A percentile compares a stretch with the other conserved stretches of the same genome.
These are phyloP conservation scores for Knoxia roxburghii DNA, from an alignment of 257 asterid species.

Conservation along the genomic window DNA sequence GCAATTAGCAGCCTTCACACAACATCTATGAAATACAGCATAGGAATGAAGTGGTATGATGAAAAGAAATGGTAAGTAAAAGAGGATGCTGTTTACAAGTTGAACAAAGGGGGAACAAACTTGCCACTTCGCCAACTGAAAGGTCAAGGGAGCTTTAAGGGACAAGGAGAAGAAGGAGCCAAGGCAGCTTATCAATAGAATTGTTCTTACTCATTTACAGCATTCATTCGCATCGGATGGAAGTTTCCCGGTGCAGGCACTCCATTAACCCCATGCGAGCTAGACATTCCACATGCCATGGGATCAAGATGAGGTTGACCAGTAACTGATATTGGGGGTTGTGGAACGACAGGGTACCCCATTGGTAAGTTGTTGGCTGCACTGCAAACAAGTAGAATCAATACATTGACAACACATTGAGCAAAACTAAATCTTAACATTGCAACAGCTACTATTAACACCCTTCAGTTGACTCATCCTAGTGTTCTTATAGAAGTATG, in stretches of 20 bases:
- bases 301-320: conserved; percentile 79
- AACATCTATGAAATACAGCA: neutral
- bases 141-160: neutral
- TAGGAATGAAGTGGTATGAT: neutral
- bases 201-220: conserved; percentile 78
- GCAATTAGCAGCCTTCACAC: conserved; percentile 1
- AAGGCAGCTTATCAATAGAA: too few relatives aligned
- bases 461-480: neutral
- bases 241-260: conserved; percentile 76
- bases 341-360: conserved; percentile 90
- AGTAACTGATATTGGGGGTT: conserved; percentile 54
- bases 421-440: neutral
- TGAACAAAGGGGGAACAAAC: neutral
- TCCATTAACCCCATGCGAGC: conserved; percentile 82
- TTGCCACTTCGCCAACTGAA: neutral
- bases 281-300: conserved; percentile 57
- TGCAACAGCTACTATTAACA: neutral
- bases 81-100: neutral
- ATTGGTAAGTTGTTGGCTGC: conserved; percentile 92
- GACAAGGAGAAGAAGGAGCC: neutral
- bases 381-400: conserved; percentile 50
- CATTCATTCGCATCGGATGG: conserved; percentile 81
- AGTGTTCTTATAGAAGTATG: neutral
- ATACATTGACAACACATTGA: conserved; percentile 22
- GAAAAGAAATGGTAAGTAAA: neutral